Conservation (phyloP, 768 basidiomycete species). For the Pholiota microspora region DNA sequence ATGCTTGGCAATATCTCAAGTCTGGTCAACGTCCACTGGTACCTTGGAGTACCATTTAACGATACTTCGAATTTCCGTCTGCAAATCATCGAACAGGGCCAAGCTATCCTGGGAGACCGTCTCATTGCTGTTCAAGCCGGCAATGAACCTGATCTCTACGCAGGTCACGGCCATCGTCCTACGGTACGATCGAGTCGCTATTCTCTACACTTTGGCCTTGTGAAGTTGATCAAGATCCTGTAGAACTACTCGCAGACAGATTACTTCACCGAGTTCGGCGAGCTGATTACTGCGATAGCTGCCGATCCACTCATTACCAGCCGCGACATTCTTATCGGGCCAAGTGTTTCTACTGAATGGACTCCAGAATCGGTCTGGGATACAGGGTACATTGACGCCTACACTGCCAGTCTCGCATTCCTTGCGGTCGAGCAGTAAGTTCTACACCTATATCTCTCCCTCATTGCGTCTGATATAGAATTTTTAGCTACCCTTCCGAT, state of each 20-base stretch:
- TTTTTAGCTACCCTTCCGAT: conserved; percentile 53
- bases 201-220: no score
- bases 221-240: neutral
- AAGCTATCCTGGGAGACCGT: conserved; percentile 64
- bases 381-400: conserved; percentile 51
- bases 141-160: conserved; percentile 65
- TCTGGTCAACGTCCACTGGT: conserved; percentile 66
- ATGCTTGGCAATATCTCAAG: conserved; percentile 62
- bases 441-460: conserved; percentile 6
- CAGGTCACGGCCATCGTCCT: conserved; percentile 36
- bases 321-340: conserved; percentile 55
- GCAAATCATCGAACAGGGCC: conserved; percentile 56
- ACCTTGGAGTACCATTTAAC: conserved; percentile 68
- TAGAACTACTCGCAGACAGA: conserved; percentile 37
- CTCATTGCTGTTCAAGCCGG: conserved; percentile 71
- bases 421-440: conserved; percentile 58
- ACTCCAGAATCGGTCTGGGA: conserved; percentile 50
- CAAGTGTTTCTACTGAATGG: conserved; percentile 49
- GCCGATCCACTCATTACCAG: conserved; percentile 32
- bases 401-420: conserved; percentile 35
- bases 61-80: conserved; percentile 54
- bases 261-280: conserved; percentile 57
- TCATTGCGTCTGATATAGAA: neutral
- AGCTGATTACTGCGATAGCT: conserved; percentile 42
- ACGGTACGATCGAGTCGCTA: no score